A percentile compares a stretch with the other conserved stretches of the same genome.
These are phyloP conservation scores for Marasmius tenuissimus DNA, from an alignment of 1,284 basidiomycete species.

Conservation along the genomic window DNA sequence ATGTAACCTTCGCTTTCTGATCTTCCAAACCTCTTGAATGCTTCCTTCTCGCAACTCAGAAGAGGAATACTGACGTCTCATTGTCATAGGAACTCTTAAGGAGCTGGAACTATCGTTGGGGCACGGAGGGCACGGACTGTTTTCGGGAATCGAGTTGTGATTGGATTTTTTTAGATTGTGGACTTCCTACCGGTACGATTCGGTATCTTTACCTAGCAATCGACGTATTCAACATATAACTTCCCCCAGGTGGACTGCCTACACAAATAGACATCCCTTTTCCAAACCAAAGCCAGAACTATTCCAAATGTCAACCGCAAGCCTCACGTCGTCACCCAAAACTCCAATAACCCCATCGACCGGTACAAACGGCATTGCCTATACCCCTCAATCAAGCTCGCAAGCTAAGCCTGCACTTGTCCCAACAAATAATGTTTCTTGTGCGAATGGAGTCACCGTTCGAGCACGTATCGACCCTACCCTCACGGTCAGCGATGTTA, in stretches of 20 bases:
- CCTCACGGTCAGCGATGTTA: conserved; percentile 76
- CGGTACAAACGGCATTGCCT: conserved; percentile 30
- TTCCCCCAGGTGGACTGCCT: too few species aligned
- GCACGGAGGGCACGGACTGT: too few species aligned
- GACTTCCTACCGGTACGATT: too few species aligned
- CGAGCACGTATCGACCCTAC: conserved; percentile 80
- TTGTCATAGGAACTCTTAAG: not conserved
- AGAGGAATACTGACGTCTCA: not conserved
- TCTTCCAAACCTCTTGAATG: not conserved
- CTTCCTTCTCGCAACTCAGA: not conserved
- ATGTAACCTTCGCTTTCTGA: conserved; percentile 33
- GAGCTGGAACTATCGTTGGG: too few species aligned
- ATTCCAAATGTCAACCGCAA: conserved; percentile 30
- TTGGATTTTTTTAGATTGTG: too few species aligned
- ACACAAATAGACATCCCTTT: too few species aligned
- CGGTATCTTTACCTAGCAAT: too few species aligned
- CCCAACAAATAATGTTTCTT: conserved; percentile 80
- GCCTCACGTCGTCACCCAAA: conserved; percentile 22
- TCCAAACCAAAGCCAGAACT: not conserved
- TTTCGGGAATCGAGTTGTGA: too few species aligned
- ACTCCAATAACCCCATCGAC: conserved; percentile 23
- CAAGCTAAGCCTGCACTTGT: conserved; percentile 48
- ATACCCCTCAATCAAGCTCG: conserved; percentile 24
- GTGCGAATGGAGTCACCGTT: conserved; percentile 69
- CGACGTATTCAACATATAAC: too few species aligned